Percentiles rank a stretch among this genome's conserved stretches.
phyloP scores from a whole-genome alignment of 2,329 filamentous ascomycete species.

The Hypomyces perniciosus region DNA sequence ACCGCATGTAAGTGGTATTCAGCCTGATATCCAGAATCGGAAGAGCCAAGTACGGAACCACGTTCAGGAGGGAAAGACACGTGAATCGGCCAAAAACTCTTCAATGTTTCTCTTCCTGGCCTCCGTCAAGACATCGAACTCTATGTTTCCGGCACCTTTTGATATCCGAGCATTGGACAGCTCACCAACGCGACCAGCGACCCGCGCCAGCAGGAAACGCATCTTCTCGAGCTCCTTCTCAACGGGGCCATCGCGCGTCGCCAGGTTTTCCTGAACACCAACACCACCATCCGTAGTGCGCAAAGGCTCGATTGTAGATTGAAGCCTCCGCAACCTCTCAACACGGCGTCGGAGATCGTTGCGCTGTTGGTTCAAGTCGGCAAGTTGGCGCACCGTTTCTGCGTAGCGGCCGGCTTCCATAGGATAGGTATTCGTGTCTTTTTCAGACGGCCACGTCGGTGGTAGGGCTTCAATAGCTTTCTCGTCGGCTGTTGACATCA shows the following conservation, averaged over 20 bases:
- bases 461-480: constrained; percentile 43
- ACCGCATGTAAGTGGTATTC: no score
- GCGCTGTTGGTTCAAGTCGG: constrained; percentile 39
- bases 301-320: constrained; percentile 42
- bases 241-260: constrained; percentile 58
- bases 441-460: constrained; percentile 38
- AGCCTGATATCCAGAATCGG: no score
- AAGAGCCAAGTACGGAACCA: no score
- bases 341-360: constrained; percentile 33
- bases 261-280: constrained; percentile 58
- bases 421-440: constrained; percentile 32
- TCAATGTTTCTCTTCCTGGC: constrained; percentile 39
- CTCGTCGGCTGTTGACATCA: constrained; percentile 29
- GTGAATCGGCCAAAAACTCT: constrained; percentile 30
- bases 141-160: constrained; percentile 14
- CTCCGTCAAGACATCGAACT: constrained; percentile 31
- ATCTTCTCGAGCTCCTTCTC: constrained; percentile 62
- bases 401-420: constrained; percentile 46
- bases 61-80: constrained; percentile 16
- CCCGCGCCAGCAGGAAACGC: constrained; percentile 55
- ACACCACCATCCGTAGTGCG: constrained; percentile 23
- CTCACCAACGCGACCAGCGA: constrained; percentile 46
- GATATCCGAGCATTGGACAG: constrained; percentile 24
- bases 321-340: constrained; percentile 44
- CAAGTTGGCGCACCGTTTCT: constrained; percentile 43